Evolutionary conservation across 768 basidiomycete genomes (phyloP).

Genomic region (Lactifluus echinatus): DNA sequence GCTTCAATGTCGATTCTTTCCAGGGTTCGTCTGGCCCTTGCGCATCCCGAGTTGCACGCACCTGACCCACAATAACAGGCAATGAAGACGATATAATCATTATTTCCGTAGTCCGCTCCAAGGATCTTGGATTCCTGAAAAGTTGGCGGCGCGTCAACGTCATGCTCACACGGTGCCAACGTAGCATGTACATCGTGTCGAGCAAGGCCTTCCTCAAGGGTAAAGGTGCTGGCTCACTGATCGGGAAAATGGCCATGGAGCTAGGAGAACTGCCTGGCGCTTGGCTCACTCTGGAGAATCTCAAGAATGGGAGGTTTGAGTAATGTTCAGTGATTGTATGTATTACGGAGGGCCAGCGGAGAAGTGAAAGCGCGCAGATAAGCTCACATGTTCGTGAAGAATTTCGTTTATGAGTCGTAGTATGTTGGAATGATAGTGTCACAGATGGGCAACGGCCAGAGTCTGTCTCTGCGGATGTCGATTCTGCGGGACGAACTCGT

Average conservation of each 20-base stretch:
- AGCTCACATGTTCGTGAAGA: neutral
- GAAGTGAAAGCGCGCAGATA: neutral
- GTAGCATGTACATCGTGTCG: slow-evolving; percentile 67
- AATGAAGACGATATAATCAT: slow-evolving; percentile 78
- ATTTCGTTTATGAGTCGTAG: neutral
- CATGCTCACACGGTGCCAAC: slow-evolving; percentile 76
- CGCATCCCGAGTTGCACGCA: neutral
- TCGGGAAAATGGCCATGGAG: slow-evolving; percentile 32
- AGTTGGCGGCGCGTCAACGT: slow-evolving; percentile 72
- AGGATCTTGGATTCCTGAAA: slow-evolving; percentile 56
- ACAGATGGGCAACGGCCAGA: slow-evolving; percentile 4
- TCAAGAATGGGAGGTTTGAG: slow-evolving; percentile 31
- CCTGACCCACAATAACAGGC: slow-evolving; percentile 34
- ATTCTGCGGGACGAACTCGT: slow-evolving; percentile 17
- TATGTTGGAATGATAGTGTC: neutral
- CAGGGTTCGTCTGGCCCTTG: slow-evolving; percentile 44
- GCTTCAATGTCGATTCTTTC: slow-evolving; percentile 73
- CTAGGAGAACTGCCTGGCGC: slow-evolving; percentile 26
- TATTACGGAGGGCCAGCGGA: too few species aligned
- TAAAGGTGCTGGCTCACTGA: slow-evolving; percentile 38
- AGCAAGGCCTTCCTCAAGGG: slow-evolving; percentile 52
- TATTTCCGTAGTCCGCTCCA: slow-evolving; percentile 60
- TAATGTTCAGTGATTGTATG: slow-evolving; percentile 3
- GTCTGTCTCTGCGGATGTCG: slow-evolving; percentile 4
- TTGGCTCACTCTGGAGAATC: slow-evolving; percentile 31